phyloP scores from a whole-genome alignment of 129 eudicot genomes.

The Artemisia argyi region DNA sequence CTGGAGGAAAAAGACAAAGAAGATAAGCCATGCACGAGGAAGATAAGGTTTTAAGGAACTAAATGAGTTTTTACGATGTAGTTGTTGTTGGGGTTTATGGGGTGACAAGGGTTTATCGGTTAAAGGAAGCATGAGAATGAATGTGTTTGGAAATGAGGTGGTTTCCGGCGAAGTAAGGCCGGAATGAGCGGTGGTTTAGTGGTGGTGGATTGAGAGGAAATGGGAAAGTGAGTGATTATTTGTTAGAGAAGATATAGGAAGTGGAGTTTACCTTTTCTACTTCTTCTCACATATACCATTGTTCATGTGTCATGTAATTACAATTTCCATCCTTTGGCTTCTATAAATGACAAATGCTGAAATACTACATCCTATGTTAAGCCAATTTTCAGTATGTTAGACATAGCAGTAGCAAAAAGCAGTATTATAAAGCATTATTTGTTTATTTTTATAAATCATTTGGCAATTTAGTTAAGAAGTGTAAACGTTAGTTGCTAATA shows the following conservation, averaged over 20 bases:
- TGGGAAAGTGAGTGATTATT: constrained; percentile 23
- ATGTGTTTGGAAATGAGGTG: constrained; percentile 9
- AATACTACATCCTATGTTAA: no score
- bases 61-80: constrained; percentile 44
- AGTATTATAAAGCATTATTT: no score
- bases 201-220: constrained; percentile 24
- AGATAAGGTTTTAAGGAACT: constrained; percentile 41
- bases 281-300: background rate
- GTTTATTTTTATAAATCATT: no score
- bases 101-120: constrained; percentile 36
- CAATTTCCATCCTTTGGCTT: background rate
- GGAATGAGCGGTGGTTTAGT: constrained; percentile 21
- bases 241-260: constrained; percentile 34
- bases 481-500: no score
- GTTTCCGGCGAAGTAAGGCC: constrained; percentile 37
- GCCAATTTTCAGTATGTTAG: no score
- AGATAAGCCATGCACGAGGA: constrained; percentile 74
- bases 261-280: constrained; percentile 10
- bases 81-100: constrained; percentile 16
- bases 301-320: background rate
- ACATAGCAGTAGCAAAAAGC: no score
- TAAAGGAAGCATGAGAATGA: constrained; percentile 60
- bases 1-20: constrained; percentile 70
- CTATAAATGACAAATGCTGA: background rate
- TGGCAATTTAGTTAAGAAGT: no score